Conservation (phyloP, 306 rosid species). For the Cicer cuneatum region DNA sequence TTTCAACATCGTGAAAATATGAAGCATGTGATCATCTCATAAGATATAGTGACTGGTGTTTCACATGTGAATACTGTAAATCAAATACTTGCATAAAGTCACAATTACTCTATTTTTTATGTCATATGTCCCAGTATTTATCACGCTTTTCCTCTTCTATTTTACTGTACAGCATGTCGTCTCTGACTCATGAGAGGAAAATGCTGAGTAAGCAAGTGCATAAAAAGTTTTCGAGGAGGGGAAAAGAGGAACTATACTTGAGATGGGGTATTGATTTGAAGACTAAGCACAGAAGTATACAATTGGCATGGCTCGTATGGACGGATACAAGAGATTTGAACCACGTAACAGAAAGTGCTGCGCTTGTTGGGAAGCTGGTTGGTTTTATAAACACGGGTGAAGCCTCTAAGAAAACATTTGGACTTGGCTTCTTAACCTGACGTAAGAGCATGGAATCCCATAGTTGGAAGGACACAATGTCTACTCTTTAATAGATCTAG, state of each 20-base stretch:
- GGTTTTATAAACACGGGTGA: slow-evolving; percentile 60
- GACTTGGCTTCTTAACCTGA: slow-evolving; percentile 61
- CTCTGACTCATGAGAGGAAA: slow-evolving; percentile 75
- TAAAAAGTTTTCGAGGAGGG: slow-evolving; percentile 64
- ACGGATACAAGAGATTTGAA: slow-evolving; percentile 59
- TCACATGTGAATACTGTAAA: slow-evolving; percentile 14
- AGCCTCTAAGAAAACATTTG: slow-evolving; percentile 63
- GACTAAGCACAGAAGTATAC: slow-evolving; percentile 73
- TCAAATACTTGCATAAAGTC: neutral
- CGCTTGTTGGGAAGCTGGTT: slow-evolving; percentile 74
- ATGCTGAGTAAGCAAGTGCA: slow-evolving; percentile 77
- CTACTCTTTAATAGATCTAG: slow-evolving; percentile 42
- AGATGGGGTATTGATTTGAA: slow-evolving; percentile 72
- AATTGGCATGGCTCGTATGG: slow-evolving; percentile 70
- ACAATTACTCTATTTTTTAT: neutral
- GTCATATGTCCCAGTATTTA: slow-evolving; percentile 22
- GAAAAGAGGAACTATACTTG: slow-evolving; percentile 63
- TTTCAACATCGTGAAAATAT: slow-evolving; percentile 14
- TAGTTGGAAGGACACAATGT: slow-evolving; percentile 58
- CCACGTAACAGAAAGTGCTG: slow-evolving; percentile 73
- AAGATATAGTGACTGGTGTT: neutral
- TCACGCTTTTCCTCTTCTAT: neutral
- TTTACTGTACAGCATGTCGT: slow-evolving; percentile 54
- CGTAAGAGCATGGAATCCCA: slow-evolving; percentile 41
- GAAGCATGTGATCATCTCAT: slow-evolving; percentile 13